These are phyloP conservation scores for Dictyophora rubrovolvata DNA, from an alignment of 768 basidiomycete species.

Conservation along the genomic window DNA sequence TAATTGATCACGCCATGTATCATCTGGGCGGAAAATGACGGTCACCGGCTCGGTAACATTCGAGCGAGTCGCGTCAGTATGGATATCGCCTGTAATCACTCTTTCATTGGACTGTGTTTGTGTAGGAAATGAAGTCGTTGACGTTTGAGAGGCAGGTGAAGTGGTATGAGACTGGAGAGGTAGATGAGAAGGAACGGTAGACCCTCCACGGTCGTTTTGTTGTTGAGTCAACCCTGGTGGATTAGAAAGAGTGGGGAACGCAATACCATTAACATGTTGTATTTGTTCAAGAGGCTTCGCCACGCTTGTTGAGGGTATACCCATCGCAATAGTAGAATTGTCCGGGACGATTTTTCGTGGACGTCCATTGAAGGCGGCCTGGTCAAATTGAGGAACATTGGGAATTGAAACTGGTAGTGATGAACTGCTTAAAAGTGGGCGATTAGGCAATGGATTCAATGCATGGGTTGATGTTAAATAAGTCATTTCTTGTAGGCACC, in stretches of 20 bases:
- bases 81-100: slow-evolving; percentile 27
- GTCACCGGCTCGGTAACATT: slow-evolving; percentile 41
- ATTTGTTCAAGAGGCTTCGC: background rate
- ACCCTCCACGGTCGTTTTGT: slow-evolving; percentile 17
- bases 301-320: slow-evolving; percentile 1
- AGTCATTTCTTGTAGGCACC: slow-evolving; percentile 95
- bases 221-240: slow-evolving; percentile 27
- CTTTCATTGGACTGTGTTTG: slow-evolving; percentile 31
- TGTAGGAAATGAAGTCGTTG: slow-evolving; percentile 18
- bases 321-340: slow-evolving; percentile 22
- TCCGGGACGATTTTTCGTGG: slow-evolving; percentile 77
- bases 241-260: slow-evolving; percentile 39
- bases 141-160: slow-evolving; percentile 6
- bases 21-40: slow-evolving; percentile 82
- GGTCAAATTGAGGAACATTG: slow-evolving; percentile 65
- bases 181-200: slow-evolving; percentile 15
- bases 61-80: background rate
- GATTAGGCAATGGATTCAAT: slow-evolving; percentile 90
- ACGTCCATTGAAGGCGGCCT: slow-evolving; percentile 65
- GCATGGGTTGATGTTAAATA: slow-evolving; percentile 96
- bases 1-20: slow-evolving; percentile 67
- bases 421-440: slow-evolving; percentile 62
- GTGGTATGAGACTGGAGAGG: slow-evolving; percentile 20
- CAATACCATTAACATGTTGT: slow-evolving; percentile 54
- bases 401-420: slow-evolving; percentile 55